Percentiles rank a stretch among this genome's conserved stretches.
These are phyloP conservation scores for Penicillium griseofulvum DNA, from an alignment of 2,329 filamentous ascomycete species.

Conservation along the genomic window DNA sequence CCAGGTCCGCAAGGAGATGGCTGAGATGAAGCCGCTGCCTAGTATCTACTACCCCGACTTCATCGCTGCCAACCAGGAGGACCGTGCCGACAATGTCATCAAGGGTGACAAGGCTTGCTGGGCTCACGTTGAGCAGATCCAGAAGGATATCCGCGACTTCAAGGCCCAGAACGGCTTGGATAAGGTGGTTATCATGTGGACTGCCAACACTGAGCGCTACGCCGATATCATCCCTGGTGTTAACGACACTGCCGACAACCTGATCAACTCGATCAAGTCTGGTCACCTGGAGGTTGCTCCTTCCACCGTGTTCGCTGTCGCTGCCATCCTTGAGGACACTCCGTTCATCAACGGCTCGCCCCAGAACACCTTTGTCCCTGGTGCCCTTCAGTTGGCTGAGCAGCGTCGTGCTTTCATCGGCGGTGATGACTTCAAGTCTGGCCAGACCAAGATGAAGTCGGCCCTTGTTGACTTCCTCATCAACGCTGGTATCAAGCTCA, in stretches of 20 bases:
- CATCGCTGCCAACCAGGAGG: conserved; percentile 97
- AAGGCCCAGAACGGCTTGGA: conserved; percentile 80
- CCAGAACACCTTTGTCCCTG: conserved; percentile 98
- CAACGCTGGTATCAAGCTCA: conserved; percentile 97
- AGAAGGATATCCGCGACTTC: conserved; percentile 90
- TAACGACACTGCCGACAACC: conserved; percentile 95
- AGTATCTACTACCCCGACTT: conserved; percentile 99
- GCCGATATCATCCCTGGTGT: conserved; percentile 82
- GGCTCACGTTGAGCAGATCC: conserved; percentile 89
- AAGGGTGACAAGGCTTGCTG: conserved; percentile 78
- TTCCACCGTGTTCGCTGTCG: conserved; percentile 93
- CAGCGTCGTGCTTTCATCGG: conserved; percentile 86
- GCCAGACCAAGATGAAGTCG: conserved; percentile 99
- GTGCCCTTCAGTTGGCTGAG: conserved; percentile 84
- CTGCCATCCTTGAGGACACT: conserved; percentile 81
- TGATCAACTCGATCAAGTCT: conserved; percentile 79
- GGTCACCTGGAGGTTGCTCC: conserved; percentile 91
- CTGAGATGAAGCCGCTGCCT: conserved; percentile 79
- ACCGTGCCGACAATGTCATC: conserved; percentile 87
- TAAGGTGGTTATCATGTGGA: conserved; percentile 98
- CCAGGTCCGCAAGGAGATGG: conserved; percentile 90
- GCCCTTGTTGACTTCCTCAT: conserved; percentile 98
- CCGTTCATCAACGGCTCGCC: conserved; percentile 99
- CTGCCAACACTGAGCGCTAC: conserved; percentile 97
- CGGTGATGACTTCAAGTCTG: conserved; percentile 99